These are phyloP conservation scores for Cyanidium caldarium DNA, from an alignment of 23 red algal species.

Conservation along the genomic window DNA sequence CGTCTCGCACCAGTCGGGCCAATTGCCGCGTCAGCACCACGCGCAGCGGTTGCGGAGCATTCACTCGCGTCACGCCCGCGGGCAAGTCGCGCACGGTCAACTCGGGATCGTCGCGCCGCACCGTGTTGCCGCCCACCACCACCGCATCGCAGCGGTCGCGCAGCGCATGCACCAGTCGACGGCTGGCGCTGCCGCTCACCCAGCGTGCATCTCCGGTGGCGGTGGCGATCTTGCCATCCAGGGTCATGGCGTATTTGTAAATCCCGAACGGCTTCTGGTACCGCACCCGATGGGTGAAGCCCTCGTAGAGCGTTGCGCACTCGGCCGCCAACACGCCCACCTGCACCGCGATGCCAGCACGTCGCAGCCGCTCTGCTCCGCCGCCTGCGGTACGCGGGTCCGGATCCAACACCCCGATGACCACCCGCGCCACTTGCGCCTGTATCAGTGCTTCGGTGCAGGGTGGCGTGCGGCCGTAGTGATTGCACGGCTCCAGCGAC, in stretches of 20 bases:
- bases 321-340: conserved; percentile 20
- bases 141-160: conserved; percentile 59
- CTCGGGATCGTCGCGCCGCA: conserved; percentile 52
- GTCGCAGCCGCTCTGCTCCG: conserved; percentile 27
- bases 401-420: conserved; percentile 64
- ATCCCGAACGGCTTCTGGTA: conserved; percentile 30
- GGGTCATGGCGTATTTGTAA: conserved; percentile 88
- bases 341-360: conserved; percentile 33
- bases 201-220: conserved; percentile 48
- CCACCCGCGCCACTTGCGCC: conserved; percentile 35
- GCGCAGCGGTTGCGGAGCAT: conserved; percentile 18
- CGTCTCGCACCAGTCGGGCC: background rate
- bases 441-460: conserved; percentile 48
- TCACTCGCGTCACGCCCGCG: background rate
- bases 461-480: conserved; percentile 69
- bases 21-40: conserved; percentile 30
- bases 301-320: conserved; percentile 36
- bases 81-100: conserved; percentile 42
- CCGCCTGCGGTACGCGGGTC: conserved; percentile 50
- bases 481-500: conserved; percentile 82
- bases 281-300: conserved; percentile 27
- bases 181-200: conserved; percentile 32
- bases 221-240: conserved; percentile 79
- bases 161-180: conserved; percentile 39
- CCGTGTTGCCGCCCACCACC: conserved; percentile 58